phyloP scores from a whole-genome alignment of 2,329 filamentous ascomycete genomes.

The Fusarium sp. region DNA sequence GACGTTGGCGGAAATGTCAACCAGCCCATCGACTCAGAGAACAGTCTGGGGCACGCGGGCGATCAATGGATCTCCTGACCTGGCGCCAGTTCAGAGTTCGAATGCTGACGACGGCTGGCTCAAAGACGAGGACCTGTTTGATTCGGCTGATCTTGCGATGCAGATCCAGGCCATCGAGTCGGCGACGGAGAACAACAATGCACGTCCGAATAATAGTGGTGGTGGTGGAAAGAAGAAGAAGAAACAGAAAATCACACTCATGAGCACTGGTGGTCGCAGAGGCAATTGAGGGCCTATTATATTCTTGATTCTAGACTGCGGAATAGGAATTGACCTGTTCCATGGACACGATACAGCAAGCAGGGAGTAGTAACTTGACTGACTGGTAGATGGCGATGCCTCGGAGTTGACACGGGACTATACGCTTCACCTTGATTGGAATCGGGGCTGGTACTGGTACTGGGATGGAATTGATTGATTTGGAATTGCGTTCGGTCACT shows the following conservation, averaged over 20 bases:
- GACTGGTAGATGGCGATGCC: conserved; percentile 6
- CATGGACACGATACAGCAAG: conserved; percentile 6
- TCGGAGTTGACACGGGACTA: conserved; percentile 1
- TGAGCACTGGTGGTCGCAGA: conserved; percentile 73
- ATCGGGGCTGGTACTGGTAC: background rate
- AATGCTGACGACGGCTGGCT: conserved; percentile 83
- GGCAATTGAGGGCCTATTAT: conserved; percentile 49
- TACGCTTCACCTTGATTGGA: background rate
- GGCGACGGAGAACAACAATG: conserved; percentile 49
- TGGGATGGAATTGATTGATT: background rate
- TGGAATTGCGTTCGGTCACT: background rate
- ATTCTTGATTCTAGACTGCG: conserved; percentile 4
- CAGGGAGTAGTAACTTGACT: background rate
- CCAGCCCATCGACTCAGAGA: conserved; percentile 78
- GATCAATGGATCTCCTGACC: conserved; percentile 69
- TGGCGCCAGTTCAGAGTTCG: conserved; percentile 51
- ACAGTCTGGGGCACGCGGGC: conserved; percentile 95
- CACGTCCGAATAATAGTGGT: conserved; percentile 20
- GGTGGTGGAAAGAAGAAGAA: conserved; percentile 72
- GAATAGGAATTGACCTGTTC: background rate
- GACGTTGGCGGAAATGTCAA: conserved; percentile 81
- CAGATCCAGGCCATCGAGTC: conserved; percentile 67
- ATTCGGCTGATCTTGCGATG: conserved; percentile 67
- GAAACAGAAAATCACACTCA: conserved; percentile 78
- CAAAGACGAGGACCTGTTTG: conserved; percentile 81